A percentile compares a stretch with the other conserved stretches of the same genome.
Evolutionary conservation across 768 basidiomycete species (phyloP).

Genomic region (Tulasnella sp.): DNA sequence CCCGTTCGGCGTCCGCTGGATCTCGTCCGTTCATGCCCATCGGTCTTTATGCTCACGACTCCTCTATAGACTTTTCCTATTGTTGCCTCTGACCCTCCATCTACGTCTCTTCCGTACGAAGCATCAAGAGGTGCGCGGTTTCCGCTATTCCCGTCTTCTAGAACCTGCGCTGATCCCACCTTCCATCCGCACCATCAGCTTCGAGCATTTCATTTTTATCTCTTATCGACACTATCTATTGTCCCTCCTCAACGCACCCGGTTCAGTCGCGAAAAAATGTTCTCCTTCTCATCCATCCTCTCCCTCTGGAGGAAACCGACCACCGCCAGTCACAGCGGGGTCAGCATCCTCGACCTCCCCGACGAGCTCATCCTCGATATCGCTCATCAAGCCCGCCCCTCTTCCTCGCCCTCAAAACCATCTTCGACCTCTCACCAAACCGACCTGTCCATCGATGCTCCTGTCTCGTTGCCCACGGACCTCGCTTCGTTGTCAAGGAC

Average conservation of each 20-base stretch:
- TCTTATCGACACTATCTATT: slow-evolving; percentile 9
- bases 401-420: background rate
- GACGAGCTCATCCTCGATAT: slow-evolving; percentile 29
- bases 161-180: background rate
- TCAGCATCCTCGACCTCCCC: slow-evolving; percentile 20
- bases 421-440: background rate
- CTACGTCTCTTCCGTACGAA: background rate
- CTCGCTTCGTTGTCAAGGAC: slow-evolving; percentile 26
- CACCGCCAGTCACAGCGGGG: background rate
- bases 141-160: background rate
- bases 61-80: background rate
- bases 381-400: slow-evolving; percentile 19
- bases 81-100: background rate
- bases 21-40: slow-evolving; percentile 6
- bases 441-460: background rate
- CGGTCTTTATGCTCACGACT: slow-evolving; percentile 14
- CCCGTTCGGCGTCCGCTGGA: background rate
- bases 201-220: slow-evolving; percentile 7
- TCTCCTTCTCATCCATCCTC: slow-evolving; percentile 16
- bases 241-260: background rate
- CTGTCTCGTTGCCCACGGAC: slow-evolving; percentile 18
- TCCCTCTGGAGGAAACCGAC: slow-evolving; percentile 3
- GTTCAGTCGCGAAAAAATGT: slow-evolving; percentile 6
- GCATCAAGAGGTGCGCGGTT: background rate
- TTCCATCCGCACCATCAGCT: background rate